Percentiles rank a stretch among this genome's conserved stretches.
Evolutionary conservation across 768 basidiomycete genomes (phyloP).

Genomic region (Tylopilus felleus): DNA sequence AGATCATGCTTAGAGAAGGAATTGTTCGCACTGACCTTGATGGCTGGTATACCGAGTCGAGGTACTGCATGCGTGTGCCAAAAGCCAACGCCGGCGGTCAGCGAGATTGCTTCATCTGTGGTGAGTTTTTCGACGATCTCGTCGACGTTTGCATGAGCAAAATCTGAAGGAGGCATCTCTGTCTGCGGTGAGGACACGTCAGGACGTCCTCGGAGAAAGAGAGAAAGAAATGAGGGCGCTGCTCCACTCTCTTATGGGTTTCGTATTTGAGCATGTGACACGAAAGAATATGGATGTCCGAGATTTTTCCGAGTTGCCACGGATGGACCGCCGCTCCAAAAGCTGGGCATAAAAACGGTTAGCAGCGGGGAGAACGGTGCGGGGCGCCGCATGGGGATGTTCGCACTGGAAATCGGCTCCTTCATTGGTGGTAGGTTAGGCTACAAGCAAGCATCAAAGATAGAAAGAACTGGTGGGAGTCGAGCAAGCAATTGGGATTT

Average conservation of each 20-base stretch:
- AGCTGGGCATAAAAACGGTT: not conserved
- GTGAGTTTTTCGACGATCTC: slow-evolving; percentile 64
- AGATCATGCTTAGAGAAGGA: slow-evolving; percentile 9
- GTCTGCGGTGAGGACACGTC: not conserved
- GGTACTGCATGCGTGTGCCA: slow-evolving; percentile 71
- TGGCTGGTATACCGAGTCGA: slow-evolving; percentile 63
- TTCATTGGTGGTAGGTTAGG: not conserved
- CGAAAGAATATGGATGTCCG: slow-evolving; percentile 2
- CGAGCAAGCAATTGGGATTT: too few species aligned
- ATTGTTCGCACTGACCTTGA: slow-evolving; percentile 44
- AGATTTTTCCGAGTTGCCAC: slow-evolving; percentile 10
- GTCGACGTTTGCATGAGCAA: slow-evolving; percentile 59
- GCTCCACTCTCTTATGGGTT: slow-evolving; percentile 3
- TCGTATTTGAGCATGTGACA: slow-evolving; percentile 19
- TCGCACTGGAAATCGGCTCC: not conserved
- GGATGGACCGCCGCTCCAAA: not conserved
- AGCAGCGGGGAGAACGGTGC: not conserved
- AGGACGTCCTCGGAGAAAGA: slow-evolving; percentile 6
- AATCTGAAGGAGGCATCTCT: slow-evolving; percentile 64
- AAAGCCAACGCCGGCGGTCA: slow-evolving; percentile 73
- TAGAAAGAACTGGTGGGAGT: too few species aligned
- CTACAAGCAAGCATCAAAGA: too few species aligned
- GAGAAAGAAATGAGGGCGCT: not conserved
- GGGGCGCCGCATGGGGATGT: not conserved
- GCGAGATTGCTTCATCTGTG: slow-evolving; percentile 67